Evolutionary conservation across 1,139 yeast species (phyloP).

Genomic region (Hemisphaericaspora lyxosophila): DNA sequence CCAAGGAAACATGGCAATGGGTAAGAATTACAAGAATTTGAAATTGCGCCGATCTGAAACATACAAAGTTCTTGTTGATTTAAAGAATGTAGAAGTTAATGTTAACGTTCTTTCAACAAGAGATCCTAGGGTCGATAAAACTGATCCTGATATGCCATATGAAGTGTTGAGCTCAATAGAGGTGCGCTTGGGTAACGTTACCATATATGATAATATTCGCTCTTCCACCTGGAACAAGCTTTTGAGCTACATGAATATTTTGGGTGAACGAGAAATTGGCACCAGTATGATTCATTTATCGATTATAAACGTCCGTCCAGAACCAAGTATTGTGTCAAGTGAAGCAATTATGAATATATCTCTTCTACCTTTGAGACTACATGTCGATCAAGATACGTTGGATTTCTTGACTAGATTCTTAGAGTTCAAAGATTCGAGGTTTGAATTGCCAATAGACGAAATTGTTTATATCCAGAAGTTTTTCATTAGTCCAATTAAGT

Average conservation of each 20-base stretch:
- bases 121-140: constrained; percentile 42
- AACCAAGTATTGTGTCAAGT: constrained; percentile 60
- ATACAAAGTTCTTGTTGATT: constrained; percentile 61
- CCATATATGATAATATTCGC: constrained; percentile 74
- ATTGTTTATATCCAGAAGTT: constrained; percentile 68
- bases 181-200: constrained; percentile 51
- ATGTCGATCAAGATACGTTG: constrained; percentile 90
- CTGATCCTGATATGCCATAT: constrained; percentile 27
- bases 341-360: constrained; percentile 61
- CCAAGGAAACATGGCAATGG: constrained; percentile 21
- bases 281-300: constrained; percentile 60
- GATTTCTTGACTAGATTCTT: constrained; percentile 80
- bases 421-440: constrained; percentile 74
- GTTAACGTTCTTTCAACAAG: constrained; percentile 47
- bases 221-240: constrained; percentile 92
- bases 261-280: constrained; percentile 70
- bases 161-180: constrained; percentile 51
- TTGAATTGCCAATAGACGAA: constrained; percentile 58
- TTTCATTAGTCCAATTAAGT: constrained; percentile 56
- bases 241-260: constrained; percentile 63
- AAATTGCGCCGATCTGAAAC: constrained; percentile 62
- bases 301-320: constrained; percentile 65
- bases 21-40: constrained; percentile 41
- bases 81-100: constrained; percentile 52
- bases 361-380: constrained; percentile 73